Percentiles rank a stretch among this genome's conserved stretches.
These are phyloP conservation scores for Suhomyces ambrosiae DNA, from an alignment of 1,139 yeast genomes.

Conservation along the genomic window DNA sequence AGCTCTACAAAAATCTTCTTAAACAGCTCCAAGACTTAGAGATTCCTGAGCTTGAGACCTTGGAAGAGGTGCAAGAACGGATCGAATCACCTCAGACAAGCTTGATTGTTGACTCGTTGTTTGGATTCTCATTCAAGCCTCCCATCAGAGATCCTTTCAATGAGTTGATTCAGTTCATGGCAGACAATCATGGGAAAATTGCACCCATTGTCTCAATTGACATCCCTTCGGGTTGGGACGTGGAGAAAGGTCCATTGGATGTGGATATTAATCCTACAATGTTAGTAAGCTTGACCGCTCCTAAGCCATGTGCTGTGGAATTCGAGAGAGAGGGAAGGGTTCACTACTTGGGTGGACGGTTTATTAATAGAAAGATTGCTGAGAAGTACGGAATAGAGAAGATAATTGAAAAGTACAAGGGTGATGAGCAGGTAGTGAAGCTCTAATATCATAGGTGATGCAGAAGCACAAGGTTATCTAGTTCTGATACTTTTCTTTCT, in stretches of 20 bases:
- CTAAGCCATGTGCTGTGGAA: slow-evolving; percentile 76
- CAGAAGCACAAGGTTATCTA: neutral
- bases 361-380: slow-evolving; percentile 68
- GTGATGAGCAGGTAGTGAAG: slow-evolving; percentile 43
- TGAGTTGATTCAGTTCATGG: slow-evolving; percentile 52
- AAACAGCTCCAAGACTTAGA: slow-evolving; percentile 63
- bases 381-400: slow-evolving; percentile 67
- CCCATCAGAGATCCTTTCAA: slow-evolving; percentile 84
- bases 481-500: too few relatives aligned
- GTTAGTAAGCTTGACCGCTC: slow-evolving; percentile 86
- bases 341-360: slow-evolving; percentile 92
- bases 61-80: slow-evolving; percentile 38
- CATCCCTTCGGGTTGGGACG: slow-evolving; percentile 97
- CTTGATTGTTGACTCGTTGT: slow-evolving; percentile 74
- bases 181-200: slow-evolving; percentile 29
- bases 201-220: slow-evolving; percentile 80
- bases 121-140: slow-evolving; percentile 92
- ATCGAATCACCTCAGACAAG: slow-evolving; percentile 15
- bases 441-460: slow-evolving; percentile 12
- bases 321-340: slow-evolving; percentile 39
- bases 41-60: slow-evolving; percentile 44
- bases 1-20: slow-evolving; percentile 47
- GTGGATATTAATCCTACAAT: slow-evolving; percentile 59
- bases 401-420: slow-evolving; percentile 32
- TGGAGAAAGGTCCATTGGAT: slow-evolving; percentile 73